Conservation (phyloP, 768 basidiomycete genomes). For the Mycena kentingensis region DNA sequence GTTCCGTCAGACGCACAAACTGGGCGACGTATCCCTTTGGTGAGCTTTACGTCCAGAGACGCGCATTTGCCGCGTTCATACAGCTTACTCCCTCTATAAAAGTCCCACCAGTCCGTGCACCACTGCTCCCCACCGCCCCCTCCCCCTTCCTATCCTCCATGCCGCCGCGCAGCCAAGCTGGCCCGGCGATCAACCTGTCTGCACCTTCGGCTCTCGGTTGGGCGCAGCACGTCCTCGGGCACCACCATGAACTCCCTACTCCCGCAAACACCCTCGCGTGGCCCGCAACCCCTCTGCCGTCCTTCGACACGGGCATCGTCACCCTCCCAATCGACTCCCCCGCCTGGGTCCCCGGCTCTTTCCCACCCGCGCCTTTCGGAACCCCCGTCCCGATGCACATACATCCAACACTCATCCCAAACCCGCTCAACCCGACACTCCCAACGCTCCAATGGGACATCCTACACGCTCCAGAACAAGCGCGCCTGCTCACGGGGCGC, state of each 20-base stretch:
- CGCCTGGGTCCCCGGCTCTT: conserved; percentile 16
- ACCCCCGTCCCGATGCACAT: conserved; percentile 23
- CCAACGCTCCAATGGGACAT: conserved; percentile 47
- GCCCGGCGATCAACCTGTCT: conserved; percentile 5
- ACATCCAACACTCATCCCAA: conserved; percentile 28
- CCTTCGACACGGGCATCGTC: conserved; percentile 9
- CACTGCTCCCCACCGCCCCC: neutral
- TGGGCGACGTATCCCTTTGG: neutral
- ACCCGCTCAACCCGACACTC: conserved; percentile 38
- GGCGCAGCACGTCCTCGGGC: conserved; percentile 5
- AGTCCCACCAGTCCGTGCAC: neutral
- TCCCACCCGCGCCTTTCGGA: conserved; percentile 20
- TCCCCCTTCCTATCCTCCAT: neutral
- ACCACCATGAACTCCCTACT: neutral
- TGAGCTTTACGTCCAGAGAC: neutral
- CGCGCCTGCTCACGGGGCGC: conserved; percentile 36
- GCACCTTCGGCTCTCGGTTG: conserved; percentile 15
- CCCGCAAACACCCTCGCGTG: conserved; percentile 14
- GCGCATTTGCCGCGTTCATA: neutral
- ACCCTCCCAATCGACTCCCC: conserved; percentile 9
- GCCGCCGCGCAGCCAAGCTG: neutral
- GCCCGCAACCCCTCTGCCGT: conserved; percentile 1
- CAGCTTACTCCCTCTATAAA: neutral
- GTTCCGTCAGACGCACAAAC: neutral
- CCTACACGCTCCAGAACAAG: conserved; percentile 38